These are phyloP conservation scores for Incumbomyces delicatus DNA, from an alignment of 2,329 filamentous ascomycete species.

Conservation along the genomic window DNA sequence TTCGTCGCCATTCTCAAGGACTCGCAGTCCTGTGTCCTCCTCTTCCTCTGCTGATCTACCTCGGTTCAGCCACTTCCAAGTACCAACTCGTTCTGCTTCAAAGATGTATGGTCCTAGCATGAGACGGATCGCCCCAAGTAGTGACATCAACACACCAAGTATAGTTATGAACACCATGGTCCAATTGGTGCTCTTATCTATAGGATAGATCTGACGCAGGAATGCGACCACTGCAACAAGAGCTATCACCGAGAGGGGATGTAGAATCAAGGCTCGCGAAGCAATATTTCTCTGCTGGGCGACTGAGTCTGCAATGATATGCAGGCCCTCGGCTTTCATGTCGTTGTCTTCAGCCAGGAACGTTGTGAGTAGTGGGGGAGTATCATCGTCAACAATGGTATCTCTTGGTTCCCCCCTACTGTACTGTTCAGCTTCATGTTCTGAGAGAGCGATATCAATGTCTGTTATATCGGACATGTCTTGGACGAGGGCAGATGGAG, in stretches of 20 bases:
- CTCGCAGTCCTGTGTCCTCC: conserved; percentile 15
- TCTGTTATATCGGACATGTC: conserved; percentile 11
- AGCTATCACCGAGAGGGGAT: conserved; percentile 40
- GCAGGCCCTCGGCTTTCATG: conserved; percentile 59
- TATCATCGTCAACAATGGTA: conserved; percentile 11
- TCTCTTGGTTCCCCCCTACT: conserved; percentile 17
- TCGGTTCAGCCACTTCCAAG: conserved; percentile 52
- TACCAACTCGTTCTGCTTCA: conserved; percentile 49
- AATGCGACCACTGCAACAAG: conserved; percentile 31
- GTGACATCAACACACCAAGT: conserved; percentile 53
- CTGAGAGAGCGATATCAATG: conserved; percentile 24
- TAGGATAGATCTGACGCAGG: conserved; percentile 31
- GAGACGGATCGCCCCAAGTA: conserved; percentile 53
- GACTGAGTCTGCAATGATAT: conserved; percentile 69
- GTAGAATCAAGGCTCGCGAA: conserved; percentile 52
- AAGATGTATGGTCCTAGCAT: conserved; percentile 52
- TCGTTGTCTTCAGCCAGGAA: conserved; percentile 29
- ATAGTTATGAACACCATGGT: conserved; percentile 49
- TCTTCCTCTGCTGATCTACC: conserved; percentile 25
- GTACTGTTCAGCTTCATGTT: conserved; percentile 26
- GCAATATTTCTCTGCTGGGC: conserved; percentile 70
- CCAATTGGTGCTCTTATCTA: conserved; percentile 35
- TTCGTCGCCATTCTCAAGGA: conserved; percentile 42
- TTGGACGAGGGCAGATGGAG: conserved; percentile 28
- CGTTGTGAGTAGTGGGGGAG: conserved; percentile 27